Percentiles rank a stretch among this genome's conserved stretches.
Conservation (phyloP, 148 eudicot genomes). For the Heliosperma pusillum region DNA sequence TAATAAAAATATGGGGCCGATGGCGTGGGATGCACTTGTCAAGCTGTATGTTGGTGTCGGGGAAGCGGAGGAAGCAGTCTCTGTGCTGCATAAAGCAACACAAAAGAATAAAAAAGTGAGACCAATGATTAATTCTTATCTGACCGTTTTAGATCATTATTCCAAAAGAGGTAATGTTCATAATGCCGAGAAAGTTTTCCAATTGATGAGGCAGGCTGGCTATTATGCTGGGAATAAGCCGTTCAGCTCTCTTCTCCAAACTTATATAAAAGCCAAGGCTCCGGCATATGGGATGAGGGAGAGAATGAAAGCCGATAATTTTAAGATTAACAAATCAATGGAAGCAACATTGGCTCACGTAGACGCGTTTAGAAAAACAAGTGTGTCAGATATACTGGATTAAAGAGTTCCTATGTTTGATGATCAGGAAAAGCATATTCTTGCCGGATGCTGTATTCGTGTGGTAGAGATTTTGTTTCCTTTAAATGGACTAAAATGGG, state of each 20-base stretch:
- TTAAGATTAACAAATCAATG: constrained; percentile 44
- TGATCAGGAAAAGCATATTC: too few relatives aligned
- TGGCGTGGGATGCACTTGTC: constrained; percentile 72
- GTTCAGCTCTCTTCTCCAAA: constrained; percentile 31
- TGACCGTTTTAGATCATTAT: constrained; percentile 60
- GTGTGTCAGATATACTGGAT: constrained; percentile 43
- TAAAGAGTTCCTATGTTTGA: too few relatives aligned
- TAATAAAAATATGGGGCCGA: constrained; percentile 55
- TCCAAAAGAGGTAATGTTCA: constrained; percentile 66
- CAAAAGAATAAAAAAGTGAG: constrained; percentile 26
- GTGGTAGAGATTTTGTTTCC: too few relatives aligned
- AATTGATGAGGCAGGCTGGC: constrained; percentile 54
- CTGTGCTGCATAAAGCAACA: constrained; percentile 51
- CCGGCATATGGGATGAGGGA: constrained; percentile 81
- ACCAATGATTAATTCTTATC: constrained; percentile 53
- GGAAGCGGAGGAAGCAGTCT: constrained; percentile 79
- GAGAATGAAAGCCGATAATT: constrained; percentile 75
- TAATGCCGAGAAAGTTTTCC: constrained; percentile 70
- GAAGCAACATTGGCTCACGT: constrained; percentile 40
- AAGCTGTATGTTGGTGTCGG: constrained; percentile 70
- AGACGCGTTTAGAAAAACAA: constrained; percentile 57
- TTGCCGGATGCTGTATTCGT: too few relatives aligned
- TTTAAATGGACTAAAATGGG: too few relatives aligned
- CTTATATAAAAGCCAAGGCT: constrained; percentile 55
- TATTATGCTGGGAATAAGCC: constrained; percentile 42